These are phyloP conservation scores for Colletotrichum incanum DNA, from an alignment of 2,329 filamentous ascomycete genomes.

Conservation along the genomic window DNA sequence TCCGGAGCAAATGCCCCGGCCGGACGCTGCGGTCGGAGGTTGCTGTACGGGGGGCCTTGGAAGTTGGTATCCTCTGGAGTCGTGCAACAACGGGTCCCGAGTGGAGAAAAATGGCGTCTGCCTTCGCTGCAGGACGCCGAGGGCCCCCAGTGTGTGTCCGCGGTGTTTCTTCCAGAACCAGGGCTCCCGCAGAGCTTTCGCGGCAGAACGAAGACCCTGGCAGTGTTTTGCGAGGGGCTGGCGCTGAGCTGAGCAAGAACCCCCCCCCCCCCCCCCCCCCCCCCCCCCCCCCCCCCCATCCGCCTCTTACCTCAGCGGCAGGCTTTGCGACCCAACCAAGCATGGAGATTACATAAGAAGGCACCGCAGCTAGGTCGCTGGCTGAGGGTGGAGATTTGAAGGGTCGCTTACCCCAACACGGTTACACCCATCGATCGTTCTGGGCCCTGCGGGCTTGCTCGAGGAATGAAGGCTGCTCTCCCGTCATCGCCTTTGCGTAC, in stretches of 20 bases:
- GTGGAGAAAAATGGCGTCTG: neutral
- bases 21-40: slow-evolving; percentile 3
- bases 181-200: neutral
- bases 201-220: neutral
- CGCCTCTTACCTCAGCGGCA: neutral
- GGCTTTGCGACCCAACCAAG: neutral
- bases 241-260: neutral
- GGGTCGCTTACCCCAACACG: neutral
- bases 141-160: no score
- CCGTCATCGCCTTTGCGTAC: neutral
- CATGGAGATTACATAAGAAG: neutral
- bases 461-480: neutral
- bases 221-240: neutral
- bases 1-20: slow-evolving; percentile 41
- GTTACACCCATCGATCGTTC: slow-evolving; percentile 15
- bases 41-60: neutral
- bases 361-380: neutral
- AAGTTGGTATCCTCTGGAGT: neutral
- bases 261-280: no score
- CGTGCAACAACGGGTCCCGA: neutral
- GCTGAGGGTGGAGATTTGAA: neutral
- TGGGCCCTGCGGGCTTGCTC: neutral
- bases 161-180: neutral
- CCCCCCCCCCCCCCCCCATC: no score
- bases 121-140: no score